Evolutionary conservation across 2,329 filamentous ascomycete species (phyloP).

Genomic region (Graphilbum fragrans): DNA sequence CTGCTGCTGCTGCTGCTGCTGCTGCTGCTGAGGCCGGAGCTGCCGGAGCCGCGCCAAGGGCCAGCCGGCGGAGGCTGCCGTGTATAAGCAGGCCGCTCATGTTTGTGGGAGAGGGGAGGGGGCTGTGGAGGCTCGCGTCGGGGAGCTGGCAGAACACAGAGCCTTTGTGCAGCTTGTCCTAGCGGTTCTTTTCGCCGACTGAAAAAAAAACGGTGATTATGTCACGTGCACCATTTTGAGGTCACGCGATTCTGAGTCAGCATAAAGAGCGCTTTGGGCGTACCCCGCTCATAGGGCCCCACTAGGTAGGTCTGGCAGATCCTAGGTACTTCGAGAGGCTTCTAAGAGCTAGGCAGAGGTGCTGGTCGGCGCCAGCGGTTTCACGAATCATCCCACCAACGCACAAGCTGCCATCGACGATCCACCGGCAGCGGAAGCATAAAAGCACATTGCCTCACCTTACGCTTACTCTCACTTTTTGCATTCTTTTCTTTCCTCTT

Average conservation of each 20-base stretch:
- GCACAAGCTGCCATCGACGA: too few relatives aligned
- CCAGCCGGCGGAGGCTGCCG: slow-evolving; percentile 21
- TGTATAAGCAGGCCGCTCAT: slow-evolving; percentile 10
- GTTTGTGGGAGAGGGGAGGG: too few relatives aligned
- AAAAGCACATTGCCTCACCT: too few relatives aligned
- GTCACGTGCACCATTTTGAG: too few relatives aligned
- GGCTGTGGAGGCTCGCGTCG: too few relatives aligned
- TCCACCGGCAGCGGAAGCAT: not conserved
- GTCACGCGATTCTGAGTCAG: too few relatives aligned
- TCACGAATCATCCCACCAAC: slow-evolving; percentile 1
- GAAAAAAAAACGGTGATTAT: too few relatives aligned
- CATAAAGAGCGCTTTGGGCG: not conserved
- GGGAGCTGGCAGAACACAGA: too few relatives aligned
- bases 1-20: slow-evolving; percentile 17
- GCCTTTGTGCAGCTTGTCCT: too few relatives aligned
- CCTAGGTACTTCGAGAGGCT: slow-evolving; percentile 9
- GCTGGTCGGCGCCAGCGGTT: not conserved
- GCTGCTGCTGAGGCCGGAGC: slow-evolving; percentile 11
- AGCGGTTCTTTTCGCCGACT: too few relatives aligned
- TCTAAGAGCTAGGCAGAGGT: slow-evolving; percentile 1
- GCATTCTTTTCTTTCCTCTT: not conserved
- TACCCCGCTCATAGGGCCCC: too few relatives aligned
- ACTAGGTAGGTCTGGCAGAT: not conserved
- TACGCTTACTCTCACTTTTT: too few relatives aligned
- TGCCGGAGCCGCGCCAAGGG: slow-evolving; percentile 17